Base-by-base conservation (phyloP, 768 basidiomycete species). In the Amanita exitialis region DNA sequence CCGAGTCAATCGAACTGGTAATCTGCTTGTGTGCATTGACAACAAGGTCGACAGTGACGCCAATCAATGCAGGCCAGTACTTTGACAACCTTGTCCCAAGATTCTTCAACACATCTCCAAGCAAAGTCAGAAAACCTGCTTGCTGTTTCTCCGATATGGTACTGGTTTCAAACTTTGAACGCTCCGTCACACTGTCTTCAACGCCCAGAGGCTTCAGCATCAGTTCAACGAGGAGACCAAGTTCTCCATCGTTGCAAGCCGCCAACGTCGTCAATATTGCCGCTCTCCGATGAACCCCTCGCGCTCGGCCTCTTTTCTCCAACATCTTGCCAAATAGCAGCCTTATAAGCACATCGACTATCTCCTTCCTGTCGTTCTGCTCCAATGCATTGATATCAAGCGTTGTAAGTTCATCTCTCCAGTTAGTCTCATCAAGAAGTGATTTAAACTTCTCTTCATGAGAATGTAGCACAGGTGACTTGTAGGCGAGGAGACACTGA, bases 321-420 rank as follows among this genome's bases (percentile, higher is more conserved):
- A 89, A 74, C 83, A 97, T 88, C 54, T 89, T 62, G 1, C 95
- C 96, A 66, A 86, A 99, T 2, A 95, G 70, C 1, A 98, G 61
- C 21, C 93, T 76, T 28, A 89, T 77, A 52, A 86, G 61, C 13
- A 85, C 71, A 27, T 83, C 79, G 6, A 96, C 73, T 12, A 90
- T 69, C 55, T 83, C 83, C 2, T 60, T 58, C 28, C 95, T 75
- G 56, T 84, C 80, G 0, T 70, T 65, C 0, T 69, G 69, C 5
- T 77, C 76, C 18, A 79, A 72, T 8, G 64, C 61, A n/a, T 69
- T 69, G 9, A 94, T 68, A 51, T 86, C 75, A 38, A 98, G 75
- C 12, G 79, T 73, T 2, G 82, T 75, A 4, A 98, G 76, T 56
- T 87, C 82, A 60, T 98, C 95, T n/a, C 93, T 72, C 81, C 93